A percentile compares a stretch with the other conserved stretches of the same genome.
Evolutionary conservation across 2,329 filamentous ascomycete genomes (phyloP).

Genomic region (Scolecobasidium constrictum): DNA sequence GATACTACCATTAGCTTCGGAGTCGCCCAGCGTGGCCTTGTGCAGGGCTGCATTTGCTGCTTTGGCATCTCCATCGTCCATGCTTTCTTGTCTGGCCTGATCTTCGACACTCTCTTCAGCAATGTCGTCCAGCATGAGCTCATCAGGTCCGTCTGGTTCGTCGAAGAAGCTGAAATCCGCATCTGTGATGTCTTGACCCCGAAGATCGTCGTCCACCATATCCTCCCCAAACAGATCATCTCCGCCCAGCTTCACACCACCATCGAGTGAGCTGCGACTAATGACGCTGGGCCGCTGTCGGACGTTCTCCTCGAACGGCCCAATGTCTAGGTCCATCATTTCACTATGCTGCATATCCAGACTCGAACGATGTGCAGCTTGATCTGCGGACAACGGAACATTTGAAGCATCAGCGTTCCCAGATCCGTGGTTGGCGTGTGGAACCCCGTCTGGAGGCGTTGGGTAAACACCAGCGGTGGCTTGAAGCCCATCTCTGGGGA

Average conservation of each 20-base stretch:
- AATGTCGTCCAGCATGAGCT: constrained; percentile 17
- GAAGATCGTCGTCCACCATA: constrained; percentile 58
- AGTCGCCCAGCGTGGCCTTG: too few species aligned
- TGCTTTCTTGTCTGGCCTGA: too few species aligned
- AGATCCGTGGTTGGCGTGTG: constrained; percentile 9
- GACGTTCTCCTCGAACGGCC: neutral
- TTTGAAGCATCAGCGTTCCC: neutral
- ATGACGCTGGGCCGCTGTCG: neutral
- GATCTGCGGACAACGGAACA: neutral
- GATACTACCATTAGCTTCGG: too few species aligned
- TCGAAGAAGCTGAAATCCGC: constrained; percentile 81
- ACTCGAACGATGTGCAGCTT: neutral
- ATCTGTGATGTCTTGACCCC: constrained; percentile 66
- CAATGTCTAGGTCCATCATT: neutral
- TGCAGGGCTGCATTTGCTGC: too few species aligned
- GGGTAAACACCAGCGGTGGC: constrained; percentile 27
- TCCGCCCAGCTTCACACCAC: neutral
- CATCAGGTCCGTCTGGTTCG: constrained; percentile 36
- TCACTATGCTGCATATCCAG: neutral
- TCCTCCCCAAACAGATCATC: constrained; percentile 56
- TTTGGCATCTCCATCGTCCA: too few species aligned
- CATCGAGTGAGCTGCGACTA: neutral
- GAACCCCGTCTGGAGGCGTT: constrained; percentile 27
- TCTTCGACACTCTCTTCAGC: too few species aligned
- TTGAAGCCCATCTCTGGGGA: constrained; percentile 23